Conservation (phyloP, 345 rosid species). For the Moricandia moricandioides region DNA sequence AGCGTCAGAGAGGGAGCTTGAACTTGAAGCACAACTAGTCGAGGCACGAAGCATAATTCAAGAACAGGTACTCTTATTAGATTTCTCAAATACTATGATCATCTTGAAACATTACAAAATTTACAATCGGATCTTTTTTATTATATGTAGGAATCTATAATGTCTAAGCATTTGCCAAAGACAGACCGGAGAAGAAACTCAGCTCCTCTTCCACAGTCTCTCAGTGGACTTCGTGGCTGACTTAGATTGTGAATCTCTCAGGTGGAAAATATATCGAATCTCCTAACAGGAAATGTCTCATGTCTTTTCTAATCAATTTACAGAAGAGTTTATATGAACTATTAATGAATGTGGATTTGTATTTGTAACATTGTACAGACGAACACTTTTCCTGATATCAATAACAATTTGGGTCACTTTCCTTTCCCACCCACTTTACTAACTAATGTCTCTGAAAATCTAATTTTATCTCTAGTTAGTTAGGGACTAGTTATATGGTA, state of each 20-base stretch:
- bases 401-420: background rate
- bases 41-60: slow-evolving; percentile 98
- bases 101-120: background rate
- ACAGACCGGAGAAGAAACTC: slow-evolving; percentile 38
- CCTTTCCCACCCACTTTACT: background rate
- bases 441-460: background rate
- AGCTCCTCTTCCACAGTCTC: slow-evolving; percentile 33
- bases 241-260: background rate
- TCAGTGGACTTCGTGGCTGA: slow-evolving; percentile 31
- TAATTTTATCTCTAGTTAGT: too few relatives aligned
- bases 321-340: slow-evolving; percentile 5
- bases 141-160: slow-evolving; percentile 30
- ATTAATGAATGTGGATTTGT: slow-evolving; percentile 1
- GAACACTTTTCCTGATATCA: background rate
- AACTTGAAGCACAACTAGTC: slow-evolving; percentile 98
- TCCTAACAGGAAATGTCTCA: background rate
- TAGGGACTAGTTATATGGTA: too few relatives aligned
- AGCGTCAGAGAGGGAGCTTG: slow-evolving; percentile 97
- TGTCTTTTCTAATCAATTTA: slow-evolving; percentile 4
- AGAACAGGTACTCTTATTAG: slow-evolving; percentile 69
- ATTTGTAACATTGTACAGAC: slow-evolving; percentile 9
- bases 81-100: background rate
- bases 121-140: background rate
- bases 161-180: slow-evolving; percentile 38
- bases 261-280: background rate